Percentiles rank a stretch among this genome's conserved stretches.
These are phyloP conservation scores for Tritrichomonas musculus DNA, from an alignment of 208 protist species.

Conservation along the genomic window DNA sequence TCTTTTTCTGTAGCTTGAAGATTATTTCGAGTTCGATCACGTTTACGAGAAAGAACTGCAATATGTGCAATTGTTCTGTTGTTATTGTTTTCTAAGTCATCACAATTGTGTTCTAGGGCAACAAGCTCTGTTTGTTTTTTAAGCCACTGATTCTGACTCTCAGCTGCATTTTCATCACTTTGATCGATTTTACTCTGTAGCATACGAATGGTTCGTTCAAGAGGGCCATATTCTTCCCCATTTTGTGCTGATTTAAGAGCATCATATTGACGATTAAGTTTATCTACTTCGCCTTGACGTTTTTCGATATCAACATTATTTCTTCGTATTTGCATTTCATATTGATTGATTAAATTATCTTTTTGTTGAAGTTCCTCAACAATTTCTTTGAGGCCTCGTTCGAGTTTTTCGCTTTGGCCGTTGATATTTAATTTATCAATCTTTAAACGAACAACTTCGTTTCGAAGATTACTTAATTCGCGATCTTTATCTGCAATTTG, in stretches of 20 bases:
- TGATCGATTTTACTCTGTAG: background rate
- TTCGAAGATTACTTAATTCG: background rate
- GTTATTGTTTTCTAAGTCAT: background rate
- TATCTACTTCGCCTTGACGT: background rate
- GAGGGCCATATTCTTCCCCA: constrained; percentile 21
- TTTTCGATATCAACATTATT: constrained; percentile 28
- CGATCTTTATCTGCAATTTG: background rate
- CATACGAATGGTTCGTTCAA: background rate
- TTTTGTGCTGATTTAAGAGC: background rate
- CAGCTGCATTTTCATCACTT: background rate
- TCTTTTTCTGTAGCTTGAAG: constrained; percentile 28
- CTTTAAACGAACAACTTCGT: background rate
- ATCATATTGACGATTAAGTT: constrained; percentile 19
- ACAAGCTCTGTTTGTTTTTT: constrained; percentile 30
- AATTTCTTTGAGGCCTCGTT: background rate
- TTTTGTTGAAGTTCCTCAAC: constrained; percentile 6
- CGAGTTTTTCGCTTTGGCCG: background rate
- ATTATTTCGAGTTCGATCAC: background rate
- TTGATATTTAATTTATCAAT: background rate
- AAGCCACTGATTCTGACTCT: background rate
- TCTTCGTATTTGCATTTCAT: background rate
- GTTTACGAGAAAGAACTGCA: background rate
- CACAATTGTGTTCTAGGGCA: background rate
- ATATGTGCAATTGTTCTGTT: background rate
- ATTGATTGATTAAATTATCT: constrained; percentile 29